Base-by-base conservation (phyloP, 495 filamentous ascomycete species). In the Pseudevernia furfuracea region DNA sequence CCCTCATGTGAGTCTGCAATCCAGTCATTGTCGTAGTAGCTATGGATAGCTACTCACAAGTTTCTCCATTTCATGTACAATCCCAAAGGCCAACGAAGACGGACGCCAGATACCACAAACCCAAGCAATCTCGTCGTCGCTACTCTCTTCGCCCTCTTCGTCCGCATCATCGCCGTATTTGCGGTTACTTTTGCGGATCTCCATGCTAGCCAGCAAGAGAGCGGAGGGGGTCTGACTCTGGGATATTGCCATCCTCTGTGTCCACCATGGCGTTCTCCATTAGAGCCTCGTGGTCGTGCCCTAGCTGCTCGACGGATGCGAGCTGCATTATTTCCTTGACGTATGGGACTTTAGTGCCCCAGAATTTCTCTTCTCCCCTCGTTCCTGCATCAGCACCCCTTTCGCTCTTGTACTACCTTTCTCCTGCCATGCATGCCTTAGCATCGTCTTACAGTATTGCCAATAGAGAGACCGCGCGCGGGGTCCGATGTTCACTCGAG, bases 401-500 rank as follows among this genome's bases (percentile, higher is more conserved):
- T 38, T 0, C 19, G 30, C 36, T 23, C 41, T 12, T 15, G 23
- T 38, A 4, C 36, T 38, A 4, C 36, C 23, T 23, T 59, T 14
- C 19, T 66, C 53, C 53, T 58, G 62, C 71, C 65, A 71, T 11
- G 60, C 36, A 23, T 58, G 37, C 38, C 69, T 60, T 25, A 71
- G 49, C 9, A 69, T 52, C 34, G 67, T 61, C 12, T 67, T 34
- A 49, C 69, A 71, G 53, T 68, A 72, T 34, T 72, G 71, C 52
- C 67, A 72, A 41, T 71, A 72, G 6, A 72, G 21, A 52, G 68
- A 71, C 23, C 71, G 57, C 23, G 71, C 71, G 39, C 67, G 61
- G 12, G 69, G 69, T n/a, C 21, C 69, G 58, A 38, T 59, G 59
- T 1, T 39, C 56, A 34, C 59, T 60, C 12, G 36, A 38, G 58